Evolutionary conservation across 2,329 filamentous ascomycete genomes (phyloP).

Genomic region (Alternaria gansuensis): DNA sequence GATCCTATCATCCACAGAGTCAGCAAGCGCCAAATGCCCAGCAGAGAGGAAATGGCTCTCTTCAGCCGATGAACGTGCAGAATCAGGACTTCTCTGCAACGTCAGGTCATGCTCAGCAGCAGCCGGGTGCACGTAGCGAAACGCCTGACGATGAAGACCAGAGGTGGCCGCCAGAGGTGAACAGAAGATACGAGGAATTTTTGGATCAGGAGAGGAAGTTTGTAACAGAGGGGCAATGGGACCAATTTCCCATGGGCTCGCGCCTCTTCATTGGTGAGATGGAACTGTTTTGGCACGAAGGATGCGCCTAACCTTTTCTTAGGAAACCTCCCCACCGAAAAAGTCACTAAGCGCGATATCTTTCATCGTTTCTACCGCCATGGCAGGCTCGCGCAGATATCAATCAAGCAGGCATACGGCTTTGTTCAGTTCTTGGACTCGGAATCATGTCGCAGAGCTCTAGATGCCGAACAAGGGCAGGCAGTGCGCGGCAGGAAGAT

Average conservation of each 20-base stretch:
- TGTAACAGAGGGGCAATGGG: conserved; percentile 81
- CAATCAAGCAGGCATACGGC: conserved; percentile 94
- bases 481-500: conserved; percentile 90
- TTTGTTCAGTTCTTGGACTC: conserved; percentile 92
- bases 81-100: conserved; percentile 28
- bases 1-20: conserved; percentile 61
- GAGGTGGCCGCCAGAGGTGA: conserved; percentile 65
- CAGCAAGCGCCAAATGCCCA: conserved; percentile 50
- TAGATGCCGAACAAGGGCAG: conserved; percentile 80
- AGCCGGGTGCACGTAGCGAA: conserved; percentile 37
- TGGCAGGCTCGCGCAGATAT: conserved; percentile 90
- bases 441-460: conserved; percentile 75
- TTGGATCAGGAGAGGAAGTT: conserved; percentile 76
- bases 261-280: conserved; percentile 80
- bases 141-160: conserved; percentile 57
- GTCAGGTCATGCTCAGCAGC: conserved; percentile 41
- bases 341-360: conserved; percentile 91
- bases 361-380: conserved; percentile 89
- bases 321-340: conserved; percentile 92
- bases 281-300: neutral
- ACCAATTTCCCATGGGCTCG: conserved; percentile 78
- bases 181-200: conserved; percentile 76
- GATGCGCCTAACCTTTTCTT: conserved; percentile 27
- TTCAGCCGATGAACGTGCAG: conserved; percentile 39
- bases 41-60: conserved; percentile 37